Base-by-base conservation (phyloP, 2,329 filamentous ascomycete genomes). In the Scleromitrula shiraiana region DNA sequence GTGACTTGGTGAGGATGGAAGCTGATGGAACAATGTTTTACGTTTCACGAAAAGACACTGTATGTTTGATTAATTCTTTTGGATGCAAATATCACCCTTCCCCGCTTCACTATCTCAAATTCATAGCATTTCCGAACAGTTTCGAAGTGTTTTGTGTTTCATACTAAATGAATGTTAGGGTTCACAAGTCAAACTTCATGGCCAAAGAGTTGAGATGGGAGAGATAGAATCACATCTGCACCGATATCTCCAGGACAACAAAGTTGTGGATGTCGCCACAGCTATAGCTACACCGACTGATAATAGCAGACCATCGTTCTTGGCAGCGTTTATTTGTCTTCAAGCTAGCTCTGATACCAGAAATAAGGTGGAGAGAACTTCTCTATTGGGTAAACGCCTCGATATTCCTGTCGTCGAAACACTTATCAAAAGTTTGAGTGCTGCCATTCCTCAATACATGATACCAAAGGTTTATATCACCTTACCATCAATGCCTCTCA, bases 131-230 rank as follows among this genome's bases (percentile, higher is more conserved):
- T n/a, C 7, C 26, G n/a, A 27, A 24, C 22, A 2, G 4, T 2
- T 23, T 10, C 23, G 24, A 9, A 15, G 17, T 17, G 7, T 12
- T 17, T 39, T 12, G 2, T 39, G 37, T 15, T 39, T 35, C 4
- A 36, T 43, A 36, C 41, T 43, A 17, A 43, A n/a, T 26, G 26
- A n/a, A 3, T 2, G 2, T 3, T 22, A 46, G 43, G 43, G 43
- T 17, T 23, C 43, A 27, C 81, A 82, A 61, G 75, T 83, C 48
- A 85, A 86, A 64, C 66, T 85, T 23, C 70, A 74, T 8, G 80
- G 80, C 0, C 80, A 83, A 58, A 68, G 80, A 33, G 68, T 83
- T 7, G 80, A 84, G 56, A 76, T 82, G 51, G 75, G 73, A 14
- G 80, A 84, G 61, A 80, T 84, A 23, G 54, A 56, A 71, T 36